A percentile compares a stretch with the other conserved stretches of the same genome.
Conservation (phyloP, 2,329 filamentous ascomycete genomes). For the Purpureocillium takamizusanense region DNA sequence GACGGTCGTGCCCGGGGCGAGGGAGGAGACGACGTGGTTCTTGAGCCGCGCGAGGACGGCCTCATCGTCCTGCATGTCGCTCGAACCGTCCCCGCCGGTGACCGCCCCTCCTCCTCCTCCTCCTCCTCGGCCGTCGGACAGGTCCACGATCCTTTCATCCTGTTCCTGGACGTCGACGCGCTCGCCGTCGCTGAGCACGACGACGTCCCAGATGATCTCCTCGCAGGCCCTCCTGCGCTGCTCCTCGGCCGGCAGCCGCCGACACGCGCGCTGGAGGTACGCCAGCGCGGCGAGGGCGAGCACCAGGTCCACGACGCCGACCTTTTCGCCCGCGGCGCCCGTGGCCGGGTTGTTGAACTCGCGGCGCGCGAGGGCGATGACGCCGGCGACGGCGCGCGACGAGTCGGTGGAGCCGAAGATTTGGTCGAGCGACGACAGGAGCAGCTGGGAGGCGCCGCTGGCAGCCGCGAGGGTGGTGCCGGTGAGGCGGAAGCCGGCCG, state of each 20-base stretch:
- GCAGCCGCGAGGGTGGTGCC: conserved; percentile 43
- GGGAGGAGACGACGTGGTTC: conserved; percentile 43
- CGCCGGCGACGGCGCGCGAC: conserved; percentile 57
- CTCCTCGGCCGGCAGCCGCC: conserved; percentile 41
- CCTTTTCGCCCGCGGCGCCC: conserved; percentile 47
- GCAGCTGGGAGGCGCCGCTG: conserved; percentile 47
- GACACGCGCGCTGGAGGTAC: conserved; percentile 50
- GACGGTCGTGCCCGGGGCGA: conserved; percentile 47
- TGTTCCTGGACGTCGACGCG: conserved; percentile 41
- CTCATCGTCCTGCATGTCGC: conserved; percentile 24
- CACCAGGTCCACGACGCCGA: conserved; percentile 52
- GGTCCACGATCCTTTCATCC: conserved; percentile 14
- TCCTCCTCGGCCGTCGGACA: background rate
- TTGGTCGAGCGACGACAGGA: conserved; percentile 52
- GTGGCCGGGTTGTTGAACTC: conserved; percentile 57
- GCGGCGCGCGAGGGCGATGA: conserved; percentile 53
- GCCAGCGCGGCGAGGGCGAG: conserved; percentile 52
- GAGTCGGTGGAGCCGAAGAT: conserved; percentile 62
- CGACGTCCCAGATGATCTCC: conserved; percentile 57
- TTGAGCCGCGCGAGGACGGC: conserved; percentile 34
- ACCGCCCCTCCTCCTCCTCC: too few species aligned
- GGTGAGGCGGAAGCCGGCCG: conserved; percentile 50
- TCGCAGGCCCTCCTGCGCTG: conserved; percentile 36
- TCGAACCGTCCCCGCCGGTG: too few species aligned
- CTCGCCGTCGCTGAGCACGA: conserved; percentile 50